Evolutionary conservation across 495 filamentous ascomycete species (phyloP).

Genomic region (Xylaria scruposa): DNA sequence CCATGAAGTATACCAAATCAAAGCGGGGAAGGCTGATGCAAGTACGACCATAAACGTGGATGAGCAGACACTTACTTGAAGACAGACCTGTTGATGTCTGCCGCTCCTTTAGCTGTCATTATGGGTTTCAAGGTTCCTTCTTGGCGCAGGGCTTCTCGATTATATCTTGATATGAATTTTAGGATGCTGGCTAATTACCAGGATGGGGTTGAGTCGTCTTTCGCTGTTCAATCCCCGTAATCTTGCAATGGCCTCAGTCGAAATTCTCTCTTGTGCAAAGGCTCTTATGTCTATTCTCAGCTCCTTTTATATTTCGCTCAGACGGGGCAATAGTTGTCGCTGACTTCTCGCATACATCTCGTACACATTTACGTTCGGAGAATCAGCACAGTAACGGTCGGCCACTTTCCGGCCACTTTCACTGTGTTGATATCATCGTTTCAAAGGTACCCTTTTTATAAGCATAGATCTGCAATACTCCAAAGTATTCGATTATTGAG

Average conservation of each 20-base stretch:
- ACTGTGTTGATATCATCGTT: conserved; percentile 11
- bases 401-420: conserved; percentile 30
- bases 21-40: conserved; percentile 24
- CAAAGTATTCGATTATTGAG: neutral
- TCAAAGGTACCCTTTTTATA: neutral
- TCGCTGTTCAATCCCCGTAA: neutral
- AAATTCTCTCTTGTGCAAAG: neutral
- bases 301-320: neutral
- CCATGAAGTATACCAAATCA: neutral
- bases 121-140: neutral
- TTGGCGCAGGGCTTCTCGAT: neutral
- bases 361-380: conserved; percentile 24
- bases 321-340: conserved; percentile 8
- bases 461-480: neutral
- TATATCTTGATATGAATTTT: neutral
- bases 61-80: conserved; percentile 48
- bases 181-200: neutral
- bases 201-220: neutral
- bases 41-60: neutral
- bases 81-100: conserved; percentile 49
- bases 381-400: conserved; percentile 8
- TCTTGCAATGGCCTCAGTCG: neutral
- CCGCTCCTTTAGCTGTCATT: conserved; percentile 23
- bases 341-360: conserved; percentile 36
- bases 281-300: neutral